A percentile compares a stretch with the other conserved stretches of the same genome.
phyloP scores from a whole-genome alignment of 164 flowering plant species.

The Piper longum region DNA sequence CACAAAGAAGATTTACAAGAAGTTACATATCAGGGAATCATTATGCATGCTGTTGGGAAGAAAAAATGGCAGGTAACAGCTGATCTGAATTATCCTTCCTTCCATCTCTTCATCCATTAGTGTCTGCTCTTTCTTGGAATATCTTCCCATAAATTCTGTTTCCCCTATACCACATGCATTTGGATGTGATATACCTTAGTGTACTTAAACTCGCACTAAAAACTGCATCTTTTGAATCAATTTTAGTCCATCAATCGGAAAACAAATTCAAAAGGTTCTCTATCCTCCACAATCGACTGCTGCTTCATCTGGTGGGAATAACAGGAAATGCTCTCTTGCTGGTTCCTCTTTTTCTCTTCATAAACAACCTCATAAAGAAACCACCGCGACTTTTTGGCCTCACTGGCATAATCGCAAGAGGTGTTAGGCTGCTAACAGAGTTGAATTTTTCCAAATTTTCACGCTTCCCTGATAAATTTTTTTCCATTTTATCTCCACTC shows the following conservation, averaged over 20 bases:
- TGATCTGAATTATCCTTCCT: no score
- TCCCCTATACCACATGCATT: no score
- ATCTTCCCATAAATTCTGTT: no score
- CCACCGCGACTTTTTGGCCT: constrained; percentile 35
- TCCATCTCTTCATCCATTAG: no score
- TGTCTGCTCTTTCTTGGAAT: no score
- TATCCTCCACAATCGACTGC: background rate
- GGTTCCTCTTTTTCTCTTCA: constrained; percentile 46
- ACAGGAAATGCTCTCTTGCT: constrained; percentile 24
- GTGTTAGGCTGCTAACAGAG: constrained; percentile 5
- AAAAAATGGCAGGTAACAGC: no score
- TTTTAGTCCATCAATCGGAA: background rate
- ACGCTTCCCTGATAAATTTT: constrained; percentile 1
- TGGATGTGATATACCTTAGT: no score
- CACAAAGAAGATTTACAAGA: no score
- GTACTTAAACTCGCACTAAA: no score
- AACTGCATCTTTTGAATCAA: no score
- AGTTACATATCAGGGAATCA: no score
- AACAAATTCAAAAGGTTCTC: background rate
- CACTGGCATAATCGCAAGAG: constrained; percentile 54
- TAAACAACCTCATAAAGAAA: constrained; percentile 46
- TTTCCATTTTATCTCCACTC: background rate
- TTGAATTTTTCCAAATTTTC: constrained; percentile 10
- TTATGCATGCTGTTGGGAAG: no score
- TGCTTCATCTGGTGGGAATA: constrained; percentile 4